Evolutionary conservation across 1,139 yeast species (phyloP).

Genomic region (Magnusiomyces tetraspermus): DNA sequence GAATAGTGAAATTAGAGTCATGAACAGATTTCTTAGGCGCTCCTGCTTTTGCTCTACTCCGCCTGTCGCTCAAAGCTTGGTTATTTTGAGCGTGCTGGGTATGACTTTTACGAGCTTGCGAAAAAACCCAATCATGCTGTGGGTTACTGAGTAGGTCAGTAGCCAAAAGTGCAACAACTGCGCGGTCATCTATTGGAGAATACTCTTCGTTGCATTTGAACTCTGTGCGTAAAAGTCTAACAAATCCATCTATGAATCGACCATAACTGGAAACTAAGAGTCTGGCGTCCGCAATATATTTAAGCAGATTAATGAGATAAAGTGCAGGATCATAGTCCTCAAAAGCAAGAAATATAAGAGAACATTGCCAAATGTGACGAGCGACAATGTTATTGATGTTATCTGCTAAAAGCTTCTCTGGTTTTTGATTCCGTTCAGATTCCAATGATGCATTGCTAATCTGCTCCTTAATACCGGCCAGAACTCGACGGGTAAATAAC

Average conservation of each 20-base stretch:
- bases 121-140: conserved; percentile 24
- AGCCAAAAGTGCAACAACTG: conserved; percentile 22
- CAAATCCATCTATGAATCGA: conserved; percentile 11
- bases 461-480: not conserved
- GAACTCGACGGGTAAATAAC: conserved; percentile 4
- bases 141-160: conserved; percentile 22
- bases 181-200: conserved; percentile 21
- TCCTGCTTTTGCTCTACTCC: too few relatives aligned
- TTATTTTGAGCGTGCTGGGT: too few relatives aligned
- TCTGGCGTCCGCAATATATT: conserved; percentile 1
- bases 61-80: not conserved
- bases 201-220: conserved; percentile 2
- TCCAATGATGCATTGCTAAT: not conserved
- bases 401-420: not conserved
- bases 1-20: too few relatives aligned
- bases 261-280: conserved; percentile 7
- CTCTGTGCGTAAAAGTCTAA: conserved; percentile 3
- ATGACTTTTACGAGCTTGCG: not conserved
- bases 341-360: conserved; percentile 17
- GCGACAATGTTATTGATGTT: not conserved
- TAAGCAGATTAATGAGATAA: conserved; percentile 1
- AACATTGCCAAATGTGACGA: conserved; percentile 19
- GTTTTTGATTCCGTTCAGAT: not conserved
- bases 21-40: too few relatives aligned
- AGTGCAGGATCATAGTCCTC: conserved; percentile 6